Percentiles rank a stretch among this genome's conserved stretches.
phyloP scores from a whole-genome alignment of 345 rosid species.

The Gossypium turneri region DNA sequence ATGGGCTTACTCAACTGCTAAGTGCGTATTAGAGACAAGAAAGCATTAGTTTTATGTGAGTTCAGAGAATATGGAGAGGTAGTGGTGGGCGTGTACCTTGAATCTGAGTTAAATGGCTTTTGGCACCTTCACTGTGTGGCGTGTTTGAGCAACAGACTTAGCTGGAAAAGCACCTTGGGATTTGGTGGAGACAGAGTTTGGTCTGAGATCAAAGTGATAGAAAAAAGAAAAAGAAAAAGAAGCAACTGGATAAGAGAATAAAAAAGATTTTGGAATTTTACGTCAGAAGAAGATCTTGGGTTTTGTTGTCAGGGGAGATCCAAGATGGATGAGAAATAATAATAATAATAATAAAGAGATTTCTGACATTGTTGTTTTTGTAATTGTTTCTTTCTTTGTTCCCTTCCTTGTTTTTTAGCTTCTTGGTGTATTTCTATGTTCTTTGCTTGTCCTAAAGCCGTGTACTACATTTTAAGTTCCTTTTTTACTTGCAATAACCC shows the following conservation, averaged over 20 bases:
- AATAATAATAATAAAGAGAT: not conserved
- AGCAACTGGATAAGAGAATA: conserved; percentile 31
- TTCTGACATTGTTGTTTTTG: conserved; percentile 41
- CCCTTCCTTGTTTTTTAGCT: not conserved
- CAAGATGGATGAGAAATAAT: conserved; percentile 36
- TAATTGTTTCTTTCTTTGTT: conserved; percentile 8
- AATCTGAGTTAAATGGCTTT: conserved; percentile 35
- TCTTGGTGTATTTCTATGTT: conserved; percentile 4
- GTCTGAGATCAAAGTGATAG: conserved; percentile 35
- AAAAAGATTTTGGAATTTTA: conserved; percentile 22
- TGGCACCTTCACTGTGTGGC: conserved; percentile 29
- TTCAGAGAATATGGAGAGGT: conserved; percentile 48
- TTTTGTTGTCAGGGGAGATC: conserved; percentile 41
- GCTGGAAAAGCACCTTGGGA: conserved; percentile 44
- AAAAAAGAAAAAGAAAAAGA: not conserved
- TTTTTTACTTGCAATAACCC: conserved; percentile 21
- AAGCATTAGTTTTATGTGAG: conserved; percentile 39
- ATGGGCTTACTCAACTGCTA: conserved; percentile 59
- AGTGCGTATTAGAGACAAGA: conserved; percentile 44
- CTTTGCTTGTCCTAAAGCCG: not conserved
- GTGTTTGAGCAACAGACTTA: conserved; percentile 37
- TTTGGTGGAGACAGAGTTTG: conserved; percentile 30
- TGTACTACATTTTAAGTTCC: not conserved
- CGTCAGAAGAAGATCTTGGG: conserved; percentile 22
- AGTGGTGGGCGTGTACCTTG: conserved; percentile 46